Base-by-base conservation (phyloP, 176 grass and related monocot species). In the Triticum dicoccoides region DNA sequence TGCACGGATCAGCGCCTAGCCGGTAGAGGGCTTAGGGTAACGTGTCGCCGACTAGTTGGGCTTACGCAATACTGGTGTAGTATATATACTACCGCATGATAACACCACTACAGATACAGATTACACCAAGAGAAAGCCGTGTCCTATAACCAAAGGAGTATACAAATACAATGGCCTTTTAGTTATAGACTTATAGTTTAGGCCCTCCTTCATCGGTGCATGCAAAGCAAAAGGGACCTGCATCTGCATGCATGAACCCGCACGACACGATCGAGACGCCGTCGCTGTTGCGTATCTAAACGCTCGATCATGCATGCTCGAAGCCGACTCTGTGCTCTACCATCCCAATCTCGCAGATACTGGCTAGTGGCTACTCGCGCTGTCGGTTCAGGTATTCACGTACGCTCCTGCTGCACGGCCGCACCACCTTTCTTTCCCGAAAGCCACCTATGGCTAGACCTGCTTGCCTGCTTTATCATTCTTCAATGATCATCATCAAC, bases 401-500 rank as follows among this genome's bases (percentile, higher is more conserved):
- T 74, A 61, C 42, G 14, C 37, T 21, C 30, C 37, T 20, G 54
- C 37, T 20, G 54, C 14, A 21, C 45, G 2, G 12, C 65, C 45
- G 54, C 54, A 70, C 20, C 68, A 39, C 32, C 82, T 65, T 76
- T 78, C 82, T 64, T 77, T 69, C 72, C 21, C 23, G 72, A 67
- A 78, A 78, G 34, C n/a, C 74, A 54, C 69, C 71, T 27, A 44
- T 32, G 1, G 2, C 9, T 83, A 83, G 14, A 75, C 69, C 37
- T 1, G 20, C 69, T 72, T 72, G 61, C 68, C 37, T 2, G n/a
- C 70, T 74, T 74, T 74, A 7, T 2, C 3, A 11, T 91, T 87
- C 68, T 84, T 81, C 76, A 15, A 54, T 76, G 85, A 78, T n/a
- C 85, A 91, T 84, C 61, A 91, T 88, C 52, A 37, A 12, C 35